These are phyloP conservation scores for Schizophyllum amplum DNA, from an alignment of 1,284 basidiomycete genomes.

Conservation along the genomic window DNA sequence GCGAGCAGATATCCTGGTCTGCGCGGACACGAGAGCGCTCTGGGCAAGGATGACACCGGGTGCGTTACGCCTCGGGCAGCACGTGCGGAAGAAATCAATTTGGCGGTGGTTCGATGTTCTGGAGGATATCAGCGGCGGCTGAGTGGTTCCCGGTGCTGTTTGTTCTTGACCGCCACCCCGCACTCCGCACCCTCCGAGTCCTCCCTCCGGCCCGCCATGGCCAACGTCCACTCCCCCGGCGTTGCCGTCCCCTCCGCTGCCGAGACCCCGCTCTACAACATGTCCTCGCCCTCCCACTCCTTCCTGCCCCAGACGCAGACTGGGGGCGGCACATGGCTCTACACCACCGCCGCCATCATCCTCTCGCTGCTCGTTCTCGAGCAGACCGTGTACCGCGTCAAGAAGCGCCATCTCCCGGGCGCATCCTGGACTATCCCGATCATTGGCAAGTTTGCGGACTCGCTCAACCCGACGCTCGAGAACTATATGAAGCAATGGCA, in stretches of 20 bases:
- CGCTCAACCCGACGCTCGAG: conserved; percentile 81
- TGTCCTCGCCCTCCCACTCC: conserved; percentile 39
- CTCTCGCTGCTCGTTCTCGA: conserved; percentile 65
- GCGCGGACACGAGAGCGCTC: too few species aligned
- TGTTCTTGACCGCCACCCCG: conserved; percentile 1
- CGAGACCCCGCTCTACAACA: conserved; percentile 31
- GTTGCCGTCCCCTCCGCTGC: conserved; percentile 36
- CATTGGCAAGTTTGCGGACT: conserved; percentile 90
- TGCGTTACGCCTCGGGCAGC: too few species aligned
- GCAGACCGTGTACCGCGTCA: conserved; percentile 79
- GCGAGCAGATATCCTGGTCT: too few species aligned
- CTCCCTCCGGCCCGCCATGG: conserved; percentile 23
- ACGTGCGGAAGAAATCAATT: too few species aligned
- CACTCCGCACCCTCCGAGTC: too few species aligned
- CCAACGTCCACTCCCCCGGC: conserved; percentile 25
- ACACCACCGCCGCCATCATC: conserved; percentile 56
- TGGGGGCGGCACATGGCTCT: conserved; percentile 47
- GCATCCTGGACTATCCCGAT: conserved; percentile 88
- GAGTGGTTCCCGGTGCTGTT: neutral
- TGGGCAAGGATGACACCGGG: too few species aligned
- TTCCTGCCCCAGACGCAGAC: conserved; percentile 23
- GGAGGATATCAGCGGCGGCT: too few species aligned
- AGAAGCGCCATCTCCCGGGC: conserved; percentile 84
- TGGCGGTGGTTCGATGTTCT: too few species aligned
- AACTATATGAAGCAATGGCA: conserved; percentile 88